phyloP scores from a whole-genome alignment of 177 flowering plant genomes.

The Vitis hybrid region DNA sequence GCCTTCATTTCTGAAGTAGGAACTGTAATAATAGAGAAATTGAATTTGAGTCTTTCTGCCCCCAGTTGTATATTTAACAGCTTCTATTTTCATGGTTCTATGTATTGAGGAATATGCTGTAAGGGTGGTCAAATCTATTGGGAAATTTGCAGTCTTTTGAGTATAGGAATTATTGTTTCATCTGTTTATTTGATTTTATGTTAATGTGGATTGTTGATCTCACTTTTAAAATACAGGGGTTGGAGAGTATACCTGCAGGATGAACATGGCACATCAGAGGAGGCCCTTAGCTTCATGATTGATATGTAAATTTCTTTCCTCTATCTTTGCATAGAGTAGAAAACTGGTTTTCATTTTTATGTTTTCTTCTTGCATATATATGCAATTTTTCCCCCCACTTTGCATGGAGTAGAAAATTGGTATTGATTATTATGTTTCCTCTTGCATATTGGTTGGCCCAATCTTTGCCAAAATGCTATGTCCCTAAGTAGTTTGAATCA shows the following conservation, averaged over 20 bases:
- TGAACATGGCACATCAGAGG: constrained; percentile 81
- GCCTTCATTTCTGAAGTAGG: too few species aligned
- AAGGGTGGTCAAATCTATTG: too few species aligned
- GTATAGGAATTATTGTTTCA: too few species aligned
- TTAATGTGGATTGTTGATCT: not conserved
- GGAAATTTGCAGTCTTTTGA: too few species aligned
- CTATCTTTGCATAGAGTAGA: not conserved
- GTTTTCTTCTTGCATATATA: not conserved
- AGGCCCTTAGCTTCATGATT: constrained; percentile 63
- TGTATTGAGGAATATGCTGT: too few species aligned
- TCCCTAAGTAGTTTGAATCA: not conserved
- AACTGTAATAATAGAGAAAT: too few species aligned
- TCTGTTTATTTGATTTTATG: not conserved
- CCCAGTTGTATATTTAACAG: too few species aligned
- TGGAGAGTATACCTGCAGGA: constrained; percentile 91
- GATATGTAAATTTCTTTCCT: constrained; percentile 38
- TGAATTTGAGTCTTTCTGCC: too few species aligned
- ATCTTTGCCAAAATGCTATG: not conserved
- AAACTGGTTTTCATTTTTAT: not conserved
- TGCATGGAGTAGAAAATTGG: not conserved
- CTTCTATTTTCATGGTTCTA: too few species aligned
- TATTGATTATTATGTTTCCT: not conserved
- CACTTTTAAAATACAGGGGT: constrained; percentile 48
- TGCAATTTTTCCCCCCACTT: not conserved
- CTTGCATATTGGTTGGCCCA: not conserved